Percentiles rank a stretch among this genome's conserved stretches.
phyloP scores from a whole-genome alignment of 2,329 filamentous ascomycete genomes.

The Beauveria sp. region DNA sequence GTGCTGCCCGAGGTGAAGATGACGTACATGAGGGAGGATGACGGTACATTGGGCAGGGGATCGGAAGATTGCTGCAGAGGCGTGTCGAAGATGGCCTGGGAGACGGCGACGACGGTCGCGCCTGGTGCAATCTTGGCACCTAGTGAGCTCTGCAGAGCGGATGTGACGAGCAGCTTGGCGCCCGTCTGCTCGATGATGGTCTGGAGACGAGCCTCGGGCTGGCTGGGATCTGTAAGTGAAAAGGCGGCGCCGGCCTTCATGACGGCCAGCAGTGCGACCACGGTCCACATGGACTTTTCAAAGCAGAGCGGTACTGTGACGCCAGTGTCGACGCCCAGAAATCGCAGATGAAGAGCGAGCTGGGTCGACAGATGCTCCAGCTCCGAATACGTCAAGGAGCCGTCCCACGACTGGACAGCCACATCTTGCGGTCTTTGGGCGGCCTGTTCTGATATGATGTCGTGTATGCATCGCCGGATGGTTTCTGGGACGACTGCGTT shows the following conservation, averaged over 20 bases:
- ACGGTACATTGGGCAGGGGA: conserved; percentile 31
- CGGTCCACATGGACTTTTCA: conserved; percentile 41
- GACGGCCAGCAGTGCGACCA: conserved; percentile 36
- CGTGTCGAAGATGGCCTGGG: conserved; percentile 21
- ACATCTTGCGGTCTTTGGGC: conserved; percentile 27
- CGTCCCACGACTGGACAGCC: conserved; percentile 45
- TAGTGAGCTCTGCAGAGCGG: conserved; percentile 29
- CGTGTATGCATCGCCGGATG: conserved; percentile 38
- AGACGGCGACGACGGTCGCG: conserved; percentile 27
- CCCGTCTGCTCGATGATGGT: conserved; percentile 37
- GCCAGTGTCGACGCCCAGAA: conserved; percentile 30
- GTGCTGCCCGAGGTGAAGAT: conserved; percentile 62
- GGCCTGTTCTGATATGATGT: conserved; percentile 35
- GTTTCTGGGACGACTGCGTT: conserved; percentile 34
- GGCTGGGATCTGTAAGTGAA: conserved; percentile 38
- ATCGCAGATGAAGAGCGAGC: conserved; percentile 32
- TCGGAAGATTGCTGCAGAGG: conserved; percentile 14
- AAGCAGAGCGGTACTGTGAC: conserved; percentile 42
- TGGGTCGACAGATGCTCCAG: conserved; percentile 34
- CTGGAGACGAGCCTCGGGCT: conserved; percentile 36
- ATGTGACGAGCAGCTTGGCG: conserved; percentile 33
- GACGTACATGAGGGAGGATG: conserved; percentile 40
- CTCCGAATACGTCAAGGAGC: conserved; percentile 37
- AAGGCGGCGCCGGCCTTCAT: conserved; percentile 44
- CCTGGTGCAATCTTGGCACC: conserved; percentile 29